Conservation (phyloP, 1,139 yeast genomes). For the Taphrina communis region DNA sequence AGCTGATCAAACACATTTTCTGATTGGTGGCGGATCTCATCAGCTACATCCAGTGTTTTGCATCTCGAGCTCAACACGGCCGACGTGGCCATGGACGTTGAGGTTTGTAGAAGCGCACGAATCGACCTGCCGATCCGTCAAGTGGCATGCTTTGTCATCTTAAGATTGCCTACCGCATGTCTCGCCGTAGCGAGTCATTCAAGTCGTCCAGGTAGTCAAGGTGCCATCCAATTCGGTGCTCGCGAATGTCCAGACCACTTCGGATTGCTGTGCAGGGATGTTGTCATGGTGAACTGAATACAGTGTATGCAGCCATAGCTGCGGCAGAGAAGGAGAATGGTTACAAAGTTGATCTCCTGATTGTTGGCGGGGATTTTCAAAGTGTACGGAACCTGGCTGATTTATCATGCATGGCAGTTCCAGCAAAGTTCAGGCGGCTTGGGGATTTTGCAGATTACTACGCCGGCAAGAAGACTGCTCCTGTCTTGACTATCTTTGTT, state of each 20-base stretch:
- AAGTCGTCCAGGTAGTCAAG: no score
- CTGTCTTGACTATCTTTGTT: constrained; percentile 76
- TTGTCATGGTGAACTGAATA: constrained; percentile 81
- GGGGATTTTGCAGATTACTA: constrained; percentile 85
- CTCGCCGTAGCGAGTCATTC: no score
- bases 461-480: constrained; percentile 65
- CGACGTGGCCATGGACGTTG: no score
- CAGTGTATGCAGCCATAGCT: constrained; percentile 60
- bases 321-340: constrained; percentile 49
- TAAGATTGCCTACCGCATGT: no score
- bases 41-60: background rate
- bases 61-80: no score
- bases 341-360: constrained; percentile 62
- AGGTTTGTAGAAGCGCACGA: no score
- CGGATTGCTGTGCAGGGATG: constrained; percentile 87
- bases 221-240: no score
- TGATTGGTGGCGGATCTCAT: constrained; percentile 2
- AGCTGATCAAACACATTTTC: background rate
- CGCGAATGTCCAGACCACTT: constrained; percentile 20
- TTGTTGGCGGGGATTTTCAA: constrained; percentile 85
- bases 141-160: no score
- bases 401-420: constrained; percentile 67
- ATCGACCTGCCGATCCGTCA: no score
- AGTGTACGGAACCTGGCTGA: constrained; percentile 69
- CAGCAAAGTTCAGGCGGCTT: constrained; percentile 58